Evolutionary conservation across 2,329 filamentous ascomycete genomes (phyloP).

Genomic region (Ophiognomonia clavigignenti-juglandacearum): DNA sequence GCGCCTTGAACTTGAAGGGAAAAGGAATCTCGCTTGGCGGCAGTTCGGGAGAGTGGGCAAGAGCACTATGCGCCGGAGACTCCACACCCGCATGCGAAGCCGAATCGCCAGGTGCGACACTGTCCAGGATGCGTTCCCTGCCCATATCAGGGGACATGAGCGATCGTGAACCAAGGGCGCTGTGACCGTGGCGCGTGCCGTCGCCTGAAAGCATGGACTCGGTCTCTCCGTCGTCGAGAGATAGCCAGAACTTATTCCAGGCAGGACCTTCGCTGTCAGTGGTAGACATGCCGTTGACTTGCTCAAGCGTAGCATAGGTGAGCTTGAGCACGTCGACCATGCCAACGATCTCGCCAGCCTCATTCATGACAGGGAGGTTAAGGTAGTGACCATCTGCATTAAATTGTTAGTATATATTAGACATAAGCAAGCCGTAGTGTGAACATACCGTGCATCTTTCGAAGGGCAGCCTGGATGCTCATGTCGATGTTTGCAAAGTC

Average conservation of each 20-base stretch:
- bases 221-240: slow-evolving; percentile 85
- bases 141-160: slow-evolving; percentile 75
- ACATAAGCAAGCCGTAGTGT: neutral
- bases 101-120: slow-evolving; percentile 87
- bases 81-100: slow-evolving; percentile 86
- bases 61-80: slow-evolving; percentile 63
- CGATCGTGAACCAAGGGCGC: slow-evolving; percentile 65
- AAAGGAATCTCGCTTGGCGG: slow-evolving; percentile 71
- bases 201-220: slow-evolving; percentile 96
- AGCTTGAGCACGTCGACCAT: slow-evolving; percentile 99
- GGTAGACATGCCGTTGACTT: slow-evolving; percentile 92
- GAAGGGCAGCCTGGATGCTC: slow-evolving; percentile 95
- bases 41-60: slow-evolving; percentile 48
- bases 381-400: slow-evolving; percentile 88
- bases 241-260: slow-evolving; percentile 99
- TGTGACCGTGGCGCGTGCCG: slow-evolving; percentile 63
- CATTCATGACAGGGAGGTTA: slow-evolving; percentile 98
- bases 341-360: slow-evolving; percentile 91
- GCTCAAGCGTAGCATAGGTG: slow-evolving; percentile 95
- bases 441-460: slow-evolving; percentile 94
- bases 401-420: slow-evolving; percentile 13
- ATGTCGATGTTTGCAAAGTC: slow-evolving; percentile 99
- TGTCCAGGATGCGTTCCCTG: slow-evolving; percentile 70
- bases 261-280: slow-evolving; percentile 89
- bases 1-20: slow-evolving; percentile 98